phyloP scores from a whole-genome alignment of 495 filamentous ascomycete species.

The Xylaria flabelliformis region DNA sequence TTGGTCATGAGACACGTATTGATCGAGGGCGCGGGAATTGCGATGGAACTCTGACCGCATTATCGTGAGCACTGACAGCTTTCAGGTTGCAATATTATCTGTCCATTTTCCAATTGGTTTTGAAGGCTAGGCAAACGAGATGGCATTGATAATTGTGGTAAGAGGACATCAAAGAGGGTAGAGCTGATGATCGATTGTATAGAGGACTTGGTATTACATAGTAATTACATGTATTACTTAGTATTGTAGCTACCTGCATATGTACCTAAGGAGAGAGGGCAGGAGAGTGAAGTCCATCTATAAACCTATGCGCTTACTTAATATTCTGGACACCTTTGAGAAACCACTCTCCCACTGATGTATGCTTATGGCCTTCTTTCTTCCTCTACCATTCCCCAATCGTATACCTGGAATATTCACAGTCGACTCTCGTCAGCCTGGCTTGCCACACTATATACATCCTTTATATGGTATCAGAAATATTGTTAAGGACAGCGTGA shows the following conservation, averaged over 20 bases:
- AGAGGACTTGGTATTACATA: too few species aligned
- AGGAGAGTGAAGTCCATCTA: background rate
- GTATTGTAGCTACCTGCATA: too few species aligned
- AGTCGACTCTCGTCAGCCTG: background rate
- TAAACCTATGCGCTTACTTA: background rate
- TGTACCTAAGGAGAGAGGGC: background rate
- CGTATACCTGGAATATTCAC: background rate
- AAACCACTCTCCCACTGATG: background rate
- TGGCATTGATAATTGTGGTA: background rate
- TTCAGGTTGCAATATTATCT: background rate
- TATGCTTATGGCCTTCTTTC: background rate
- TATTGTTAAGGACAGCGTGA: background rate
- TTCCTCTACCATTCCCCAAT: background rate
- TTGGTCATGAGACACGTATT: background rate
- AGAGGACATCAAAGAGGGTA: background rate
- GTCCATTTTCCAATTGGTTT: background rate
- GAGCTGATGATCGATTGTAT: too few species aligned
- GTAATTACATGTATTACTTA: too few species aligned
- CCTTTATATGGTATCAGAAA: background rate
- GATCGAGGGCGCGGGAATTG: background rate
- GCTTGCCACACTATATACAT: background rate
- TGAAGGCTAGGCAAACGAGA: background rate
- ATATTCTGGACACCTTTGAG: constrained; percentile 1
- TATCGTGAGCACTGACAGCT: background rate
- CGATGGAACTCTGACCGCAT: constrained; percentile 11